Evolutionary conservation across 2,329 filamentous ascomycete genomes (phyloP).

Genomic region (Hypoxylon sp.): DNA sequence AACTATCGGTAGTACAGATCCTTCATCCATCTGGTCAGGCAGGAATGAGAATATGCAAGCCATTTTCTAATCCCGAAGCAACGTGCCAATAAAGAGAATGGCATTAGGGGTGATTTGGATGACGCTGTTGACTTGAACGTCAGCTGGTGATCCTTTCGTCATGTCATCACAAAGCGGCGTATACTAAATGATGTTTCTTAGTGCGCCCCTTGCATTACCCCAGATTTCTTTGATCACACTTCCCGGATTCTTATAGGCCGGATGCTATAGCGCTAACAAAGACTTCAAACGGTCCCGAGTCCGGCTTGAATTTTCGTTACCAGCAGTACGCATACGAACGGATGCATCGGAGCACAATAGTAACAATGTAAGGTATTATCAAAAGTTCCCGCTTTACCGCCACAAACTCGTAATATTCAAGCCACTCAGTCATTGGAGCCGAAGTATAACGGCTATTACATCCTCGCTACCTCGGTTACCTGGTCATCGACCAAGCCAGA

Average conservation of each 20-base stretch:
- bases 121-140: conserved; percentile 9
- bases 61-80: conserved; percentile 5
- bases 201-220: conserved; percentile 31
- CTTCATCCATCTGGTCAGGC: conserved; percentile 14
- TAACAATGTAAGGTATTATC: neutral
- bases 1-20: neutral
- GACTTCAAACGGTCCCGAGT: neutral
- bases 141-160: conserved; percentile 4
- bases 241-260: neutral
- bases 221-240: conserved; percentile 28
- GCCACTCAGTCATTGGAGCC: neutral
- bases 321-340: too few relatives aligned
- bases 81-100: conserved; percentile 1
- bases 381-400: conserved; percentile 6
- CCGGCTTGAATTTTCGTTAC: too few relatives aligned
- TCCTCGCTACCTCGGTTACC: conserved; percentile 12
- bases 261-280: conserved; percentile 23
- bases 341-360: neutral
- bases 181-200: neutral
- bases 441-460: conserved; percentile 2
- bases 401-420: conserved; percentile 5
- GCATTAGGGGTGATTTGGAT: conserved; percentile 4
- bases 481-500: conserved; percentile 13
- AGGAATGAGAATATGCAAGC: conserved; percentile 8
- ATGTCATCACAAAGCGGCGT: conserved; percentile 11